phyloP scores from a whole-genome alignment of 805 yeast species.

The Candida xyloterini region DNA sequence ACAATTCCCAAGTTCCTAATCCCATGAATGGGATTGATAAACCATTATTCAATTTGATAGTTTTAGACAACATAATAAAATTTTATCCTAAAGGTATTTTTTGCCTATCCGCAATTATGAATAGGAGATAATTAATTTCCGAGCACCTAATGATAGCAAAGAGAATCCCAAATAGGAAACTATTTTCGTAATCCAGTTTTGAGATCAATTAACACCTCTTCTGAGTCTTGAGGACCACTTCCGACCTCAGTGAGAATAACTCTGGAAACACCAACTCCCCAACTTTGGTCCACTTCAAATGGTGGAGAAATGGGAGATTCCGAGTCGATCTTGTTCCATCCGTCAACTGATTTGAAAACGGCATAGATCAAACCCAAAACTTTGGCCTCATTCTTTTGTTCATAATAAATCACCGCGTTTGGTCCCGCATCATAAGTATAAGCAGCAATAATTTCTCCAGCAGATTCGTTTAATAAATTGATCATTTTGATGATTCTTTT shows the following conservation, averaged over 20 bases:
- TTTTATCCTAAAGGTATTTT: background rate
- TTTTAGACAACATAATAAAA: constrained; percentile 10
- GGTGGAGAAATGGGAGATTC: constrained; percentile 19
- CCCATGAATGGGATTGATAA: constrained; percentile 47
- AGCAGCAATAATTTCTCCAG: constrained; percentile 77
- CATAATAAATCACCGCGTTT: constrained; percentile 92
- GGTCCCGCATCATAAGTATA: constrained; percentile 99
- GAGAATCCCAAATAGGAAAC: background rate
- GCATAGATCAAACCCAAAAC: constrained; percentile 69
- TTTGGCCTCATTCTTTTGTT: constrained; percentile 65
- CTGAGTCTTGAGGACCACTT: constrained; percentile 71
- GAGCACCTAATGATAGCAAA: background rate
- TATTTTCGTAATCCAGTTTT: constrained; percentile 59
- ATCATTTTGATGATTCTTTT: constrained; percentile 74
- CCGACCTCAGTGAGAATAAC: constrained; percentile 87
- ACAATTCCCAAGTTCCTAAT: constrained; percentile 47
- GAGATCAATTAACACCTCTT: constrained; percentile 53
- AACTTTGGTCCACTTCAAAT: constrained; percentile 28
- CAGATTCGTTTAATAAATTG: constrained; percentile 68
- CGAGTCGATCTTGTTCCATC: constrained; percentile 53
- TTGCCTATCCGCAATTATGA: background rate
- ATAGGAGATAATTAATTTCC: background rate
- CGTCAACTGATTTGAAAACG: constrained; percentile 56
- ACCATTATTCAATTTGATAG: constrained; percentile 52
- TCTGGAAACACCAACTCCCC: constrained; percentile 63